Base-by-base conservation (phyloP, 768 basidiomycete species). In the Boletus reticuloceps region DNA sequence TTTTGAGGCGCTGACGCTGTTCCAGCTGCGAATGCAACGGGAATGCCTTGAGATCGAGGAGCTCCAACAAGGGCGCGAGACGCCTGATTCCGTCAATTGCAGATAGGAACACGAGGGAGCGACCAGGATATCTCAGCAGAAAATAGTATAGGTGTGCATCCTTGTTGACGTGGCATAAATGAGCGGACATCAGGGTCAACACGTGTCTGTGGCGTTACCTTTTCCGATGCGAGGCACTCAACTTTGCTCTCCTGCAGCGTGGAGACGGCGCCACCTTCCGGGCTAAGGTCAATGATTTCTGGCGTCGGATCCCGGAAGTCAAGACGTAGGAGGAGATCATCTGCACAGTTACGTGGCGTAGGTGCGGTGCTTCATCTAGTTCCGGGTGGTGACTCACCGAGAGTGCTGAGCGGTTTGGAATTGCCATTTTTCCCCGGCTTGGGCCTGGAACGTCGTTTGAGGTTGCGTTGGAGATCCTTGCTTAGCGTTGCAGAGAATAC, bases 101-200 rank as follows among this genome's bases (percentile, higher is more conserved):
- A 32, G 91, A 90, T 32, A 98, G 77, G 73, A 99, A 99, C 56
- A 99, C 94, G 36, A 99, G 84, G 9, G 94, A 89, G 58, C 94
- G 89, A 39, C 94, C 96, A 12, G 97, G 94, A 69, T 99, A 94
- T 53, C 97, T 86, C 22, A 98, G 79, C 14, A 99, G 79, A 77
- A 99, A 99, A 72, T 98, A 96, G 71, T 98, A 98, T 12, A 99
- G 80, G 70, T 94, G 94, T 8, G 85, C 81, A 71, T 98, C 96
- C 94, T 98, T 40, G 65, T 31, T 49, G 45, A 27, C 47, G 43
- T 25, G 39, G 50, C 37, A 59, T 56, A 22, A 50, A 59, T 56
- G 58, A 55, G 34, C 37, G 37, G 51, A 46, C 53, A 43, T 44
- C 44, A 47, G 20, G 22, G 37, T 6, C 31, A 42, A 50, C 51